A percentile compares a stretch with the other conserved stretches of the same genome.
Evolutionary conservation across 2,329 filamentous ascomycete genomes (phyloP).

Genomic region (Dothiorella sarmentorum): DNA sequence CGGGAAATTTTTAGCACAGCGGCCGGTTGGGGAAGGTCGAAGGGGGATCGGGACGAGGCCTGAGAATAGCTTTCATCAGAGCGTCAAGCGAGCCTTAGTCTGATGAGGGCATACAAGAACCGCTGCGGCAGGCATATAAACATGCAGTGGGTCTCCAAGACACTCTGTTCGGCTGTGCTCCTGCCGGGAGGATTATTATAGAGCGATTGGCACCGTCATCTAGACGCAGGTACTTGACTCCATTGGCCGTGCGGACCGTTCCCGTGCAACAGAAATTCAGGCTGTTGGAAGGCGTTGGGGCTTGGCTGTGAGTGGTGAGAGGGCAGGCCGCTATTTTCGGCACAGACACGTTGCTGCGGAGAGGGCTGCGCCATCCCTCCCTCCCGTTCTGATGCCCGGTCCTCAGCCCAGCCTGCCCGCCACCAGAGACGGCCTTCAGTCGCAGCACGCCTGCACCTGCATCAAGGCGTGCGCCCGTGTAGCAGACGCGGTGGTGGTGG

Average conservation of each 20-base stretch:
- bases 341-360: background rate
- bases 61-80: slow-evolving; percentile 3
- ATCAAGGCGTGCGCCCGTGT: background rate
- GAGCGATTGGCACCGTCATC: slow-evolving; percentile 9
- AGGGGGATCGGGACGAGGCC: slow-evolving; percentile 10
- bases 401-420: background rate
- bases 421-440: too few relatives aligned
- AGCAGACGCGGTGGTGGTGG: too few relatives aligned
- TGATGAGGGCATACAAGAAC: background rate
- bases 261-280: slow-evolving; percentile 17
- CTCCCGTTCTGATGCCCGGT: background rate
- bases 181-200: slow-evolving; percentile 17
- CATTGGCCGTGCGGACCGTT: slow-evolving; percentile 17
- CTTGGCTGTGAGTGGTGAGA: slow-evolving; percentile 16
- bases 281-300: slow-evolving; percentile 15
- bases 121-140: slow-evolving; percentile 17
- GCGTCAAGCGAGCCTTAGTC: slow-evolving; percentile 10
- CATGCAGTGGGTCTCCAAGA: slow-evolving; percentile 16
- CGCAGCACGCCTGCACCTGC: too few relatives aligned
- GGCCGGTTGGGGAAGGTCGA: slow-evolving; percentile 8
- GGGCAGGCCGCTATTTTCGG: slow-evolving; percentile 12
- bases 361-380: slow-evolving; percentile 2
- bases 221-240: slow-evolving; percentile 18
- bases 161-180: slow-evolving; percentile 17
- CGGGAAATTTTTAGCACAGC: slow-evolving; percentile 13